Evolutionary conservation across 2,329 filamentous ascomycete genomes (phyloP).

Genomic region (Plectosphaerella plurivora): DNA sequence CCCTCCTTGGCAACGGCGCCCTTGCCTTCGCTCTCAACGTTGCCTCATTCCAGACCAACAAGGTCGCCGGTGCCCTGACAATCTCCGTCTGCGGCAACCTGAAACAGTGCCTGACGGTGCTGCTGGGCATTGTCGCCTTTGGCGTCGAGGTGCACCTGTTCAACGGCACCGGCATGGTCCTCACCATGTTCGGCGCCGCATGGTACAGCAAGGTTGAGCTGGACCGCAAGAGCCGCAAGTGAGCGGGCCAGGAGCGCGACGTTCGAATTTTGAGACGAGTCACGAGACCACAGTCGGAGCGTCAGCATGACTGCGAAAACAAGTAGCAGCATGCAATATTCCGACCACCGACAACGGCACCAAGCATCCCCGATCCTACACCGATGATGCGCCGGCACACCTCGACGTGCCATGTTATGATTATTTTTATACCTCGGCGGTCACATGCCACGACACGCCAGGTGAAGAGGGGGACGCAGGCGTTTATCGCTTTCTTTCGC

Average conservation of each 20-base stretch:
- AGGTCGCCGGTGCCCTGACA: slow-evolving; percentile 51
- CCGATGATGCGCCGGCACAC: too few relatives aligned
- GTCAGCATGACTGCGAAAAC: too few relatives aligned
- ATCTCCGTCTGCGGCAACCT: slow-evolving; percentile 58
- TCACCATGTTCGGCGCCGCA: slow-evolving; percentile 50
- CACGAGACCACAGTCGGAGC: neutral
- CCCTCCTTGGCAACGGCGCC: slow-evolving; percentile 45
- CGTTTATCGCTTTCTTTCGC: too few relatives aligned
- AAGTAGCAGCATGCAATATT: too few relatives aligned
- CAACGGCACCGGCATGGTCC: slow-evolving; percentile 52
- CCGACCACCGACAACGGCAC: too few relatives aligned
- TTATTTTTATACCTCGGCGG: too few relatives aligned
- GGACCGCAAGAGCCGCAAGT: slow-evolving; percentile 33
- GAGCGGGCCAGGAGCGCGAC: neutral
- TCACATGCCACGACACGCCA: too few relatives aligned
- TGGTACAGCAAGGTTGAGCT: slow-evolving; percentile 56
- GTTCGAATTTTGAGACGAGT: neutral
- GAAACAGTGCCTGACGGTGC: slow-evolving; percentile 53
- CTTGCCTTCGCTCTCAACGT: slow-evolving; percentile 54
- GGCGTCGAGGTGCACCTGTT: slow-evolving; percentile 42
- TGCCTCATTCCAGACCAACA: slow-evolving; percentile 54
- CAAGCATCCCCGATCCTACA: too few relatives aligned
- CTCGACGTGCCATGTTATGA: too few relatives aligned
- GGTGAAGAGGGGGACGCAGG: too few relatives aligned
- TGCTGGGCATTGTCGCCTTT: slow-evolving; percentile 49